Evolutionary conservation across 352 stramenopile genomes (phyloP).

Genomic region (Thalassiosira exigua): DNA sequence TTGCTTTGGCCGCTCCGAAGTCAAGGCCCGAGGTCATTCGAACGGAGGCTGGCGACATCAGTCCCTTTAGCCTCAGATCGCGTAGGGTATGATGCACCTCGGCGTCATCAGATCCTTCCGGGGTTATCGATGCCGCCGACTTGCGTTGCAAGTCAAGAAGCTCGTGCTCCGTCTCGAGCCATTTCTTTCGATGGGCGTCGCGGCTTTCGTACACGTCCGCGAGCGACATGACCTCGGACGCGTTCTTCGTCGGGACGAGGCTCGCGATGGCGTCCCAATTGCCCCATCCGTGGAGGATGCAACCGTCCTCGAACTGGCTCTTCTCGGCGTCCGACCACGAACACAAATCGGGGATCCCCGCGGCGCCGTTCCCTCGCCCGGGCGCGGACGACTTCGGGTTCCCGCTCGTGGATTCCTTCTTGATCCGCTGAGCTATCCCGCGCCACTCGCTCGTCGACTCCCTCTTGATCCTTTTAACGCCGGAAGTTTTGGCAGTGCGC

Average conservation of each 20-base stretch:
- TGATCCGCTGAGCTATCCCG: background rate
- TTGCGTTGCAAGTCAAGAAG: constrained; percentile 18
- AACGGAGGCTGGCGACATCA: background rate
- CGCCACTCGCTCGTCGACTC: background rate
- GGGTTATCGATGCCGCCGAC: background rate
- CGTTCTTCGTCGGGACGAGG: constrained; percentile 11
- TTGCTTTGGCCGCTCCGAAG: constrained; percentile 11
- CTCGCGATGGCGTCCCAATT: constrained; percentile 18
- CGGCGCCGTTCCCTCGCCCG: too few species aligned
- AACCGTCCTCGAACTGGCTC: constrained; percentile 25
- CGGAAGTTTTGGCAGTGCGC: background rate
- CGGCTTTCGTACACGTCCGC: background rate
- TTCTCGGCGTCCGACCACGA: constrained; percentile 18
- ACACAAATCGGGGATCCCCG: background rate
- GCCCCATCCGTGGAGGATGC: constrained; percentile 28
- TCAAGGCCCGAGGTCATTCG: background rate
- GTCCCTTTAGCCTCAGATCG: too few species aligned
- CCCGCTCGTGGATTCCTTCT: background rate
- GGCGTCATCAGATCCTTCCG: background rate
- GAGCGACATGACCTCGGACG: background rate
- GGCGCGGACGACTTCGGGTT: background rate
- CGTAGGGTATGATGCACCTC: constrained; percentile 8
- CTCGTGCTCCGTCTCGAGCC: background rate
- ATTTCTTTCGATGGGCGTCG: background rate
- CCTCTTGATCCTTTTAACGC: background rate